Percentiles rank a stretch among this genome's conserved stretches.
These are phyloP conservation scores for Arthrinium phaeospermum DNA, from an alignment of 2,329 filamentous ascomycete genomes.

Conservation along the genomic window DNA sequence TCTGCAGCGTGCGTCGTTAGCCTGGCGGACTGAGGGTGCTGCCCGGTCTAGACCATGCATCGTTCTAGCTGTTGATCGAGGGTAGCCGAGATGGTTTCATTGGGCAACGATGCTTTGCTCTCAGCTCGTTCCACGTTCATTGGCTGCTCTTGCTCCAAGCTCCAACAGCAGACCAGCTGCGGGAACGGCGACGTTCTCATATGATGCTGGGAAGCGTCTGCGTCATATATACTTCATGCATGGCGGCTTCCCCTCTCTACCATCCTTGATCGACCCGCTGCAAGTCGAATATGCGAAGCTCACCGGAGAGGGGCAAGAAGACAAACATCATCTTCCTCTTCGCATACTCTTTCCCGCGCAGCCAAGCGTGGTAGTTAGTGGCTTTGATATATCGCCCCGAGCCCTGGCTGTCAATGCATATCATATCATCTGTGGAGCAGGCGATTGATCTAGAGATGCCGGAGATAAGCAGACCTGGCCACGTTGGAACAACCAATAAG, in stretches of 20 bases:
- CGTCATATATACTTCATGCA: constrained; percentile 12
- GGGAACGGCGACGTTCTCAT: not conserved
- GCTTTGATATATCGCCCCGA: not conserved
- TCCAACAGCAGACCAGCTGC: not conserved
- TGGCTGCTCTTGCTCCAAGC: not conserved
- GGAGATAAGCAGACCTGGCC: constrained; percentile 4
- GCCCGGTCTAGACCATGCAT: not conserved
- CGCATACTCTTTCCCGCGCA: constrained; percentile 2
- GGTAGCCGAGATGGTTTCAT: not conserved
- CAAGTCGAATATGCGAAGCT: not conserved
- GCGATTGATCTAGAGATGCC: not conserved
- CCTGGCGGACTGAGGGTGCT: not conserved
- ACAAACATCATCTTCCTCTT: not conserved
- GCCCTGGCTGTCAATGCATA: not conserved
- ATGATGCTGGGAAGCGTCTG: not conserved
- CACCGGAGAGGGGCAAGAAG: not conserved
- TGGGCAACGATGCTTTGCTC: not conserved
- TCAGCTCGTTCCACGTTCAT: not conserved
- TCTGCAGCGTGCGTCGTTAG: not conserved
- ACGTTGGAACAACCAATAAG: constrained; percentile 5
- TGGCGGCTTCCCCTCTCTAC: not conserved
- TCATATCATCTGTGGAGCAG: not conserved
- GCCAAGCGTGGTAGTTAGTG: not conserved
- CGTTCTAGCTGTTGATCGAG: not conserved
- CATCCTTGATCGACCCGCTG: not conserved